Evolutionary conservation across 495 filamentous ascomycete species (phyloP).

Genomic region (Sporormia fimetaria): DNA sequence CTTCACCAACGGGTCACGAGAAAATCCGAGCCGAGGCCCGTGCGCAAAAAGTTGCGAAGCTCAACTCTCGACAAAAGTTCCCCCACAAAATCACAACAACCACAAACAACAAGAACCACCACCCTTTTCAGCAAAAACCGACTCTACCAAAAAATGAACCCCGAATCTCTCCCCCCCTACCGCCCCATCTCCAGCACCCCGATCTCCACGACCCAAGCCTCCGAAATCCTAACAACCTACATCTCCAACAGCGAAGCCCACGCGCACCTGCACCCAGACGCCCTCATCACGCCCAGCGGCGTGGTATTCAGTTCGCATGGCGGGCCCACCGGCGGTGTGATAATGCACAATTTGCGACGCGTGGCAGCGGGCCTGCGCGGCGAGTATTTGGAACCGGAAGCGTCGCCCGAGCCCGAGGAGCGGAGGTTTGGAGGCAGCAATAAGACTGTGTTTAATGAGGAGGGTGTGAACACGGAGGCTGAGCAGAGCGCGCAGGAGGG

Average conservation of each 20-base stretch:
- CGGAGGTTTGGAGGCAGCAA: conserved; percentile 3
- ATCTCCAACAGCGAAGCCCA: conserved; percentile 43
- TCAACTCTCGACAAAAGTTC: conserved; percentile 1
- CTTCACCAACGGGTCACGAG: background rate
- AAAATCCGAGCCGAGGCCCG: conserved; percentile 4
- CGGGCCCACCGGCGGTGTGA: conserved; percentile 42
- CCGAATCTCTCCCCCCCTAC: conserved; percentile 39
- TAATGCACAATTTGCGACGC: conserved; percentile 53
- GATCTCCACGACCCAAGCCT: conserved; percentile 43
- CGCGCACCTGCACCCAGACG: conserved; percentile 56
- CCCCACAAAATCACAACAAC: background rate
- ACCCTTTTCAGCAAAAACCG: background rate
- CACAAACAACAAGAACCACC: background rate
- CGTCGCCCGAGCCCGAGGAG: conserved; percentile 21
- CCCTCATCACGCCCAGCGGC: conserved; percentile 49
- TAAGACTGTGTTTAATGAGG: conserved; percentile 5
- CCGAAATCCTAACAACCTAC: conserved; percentile 47
- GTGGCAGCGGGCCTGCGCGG: conserved; percentile 54
- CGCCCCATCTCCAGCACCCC: conserved; percentile 34
- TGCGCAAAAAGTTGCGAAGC: conserved; percentile 19
- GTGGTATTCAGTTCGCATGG: conserved; percentile 40
- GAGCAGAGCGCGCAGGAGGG: conserved; percentile 25
- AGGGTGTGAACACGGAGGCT: conserved; percentile 11
- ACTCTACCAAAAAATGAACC: conserved; percentile 3
- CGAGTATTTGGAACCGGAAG: conserved; percentile 38